These are phyloP conservation scores for Tricholoma hemisulphureum DNA, from an alignment of 768 basidiomycete species.

Conservation along the genomic window DNA sequence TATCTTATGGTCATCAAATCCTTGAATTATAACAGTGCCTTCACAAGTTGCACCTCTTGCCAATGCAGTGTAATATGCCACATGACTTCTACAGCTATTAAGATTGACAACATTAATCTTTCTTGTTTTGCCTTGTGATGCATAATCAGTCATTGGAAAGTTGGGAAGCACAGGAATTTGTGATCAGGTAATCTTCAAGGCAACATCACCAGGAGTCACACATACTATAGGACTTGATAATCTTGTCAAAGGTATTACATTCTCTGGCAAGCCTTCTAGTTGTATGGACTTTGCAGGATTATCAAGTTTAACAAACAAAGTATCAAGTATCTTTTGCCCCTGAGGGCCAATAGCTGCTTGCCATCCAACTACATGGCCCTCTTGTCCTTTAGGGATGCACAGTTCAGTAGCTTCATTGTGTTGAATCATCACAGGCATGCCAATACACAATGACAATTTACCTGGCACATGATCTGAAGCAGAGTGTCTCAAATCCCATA, in stretches of 20 bases:
- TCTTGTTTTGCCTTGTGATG: too few relatives aligned
- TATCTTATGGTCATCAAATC: too few relatives aligned
- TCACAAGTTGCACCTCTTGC: conserved; percentile 22
- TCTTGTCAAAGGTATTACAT: conserved; percentile 18
- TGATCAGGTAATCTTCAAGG: conserved; percentile 9
- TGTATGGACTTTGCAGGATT: conserved; percentile 15
- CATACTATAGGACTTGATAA: background rate
- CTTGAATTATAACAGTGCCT: conserved; percentile 14
- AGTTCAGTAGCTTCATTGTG: conserved; percentile 3
- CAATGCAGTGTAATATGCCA: conserved; percentile 29
- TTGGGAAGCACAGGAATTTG: conserved; percentile 15
- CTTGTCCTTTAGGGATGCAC: background rate
- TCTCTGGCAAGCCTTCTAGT: conserved; percentile 24
- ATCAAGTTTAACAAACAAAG: too few relatives aligned
- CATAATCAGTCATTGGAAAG: too few relatives aligned
- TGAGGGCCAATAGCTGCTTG: too few relatives aligned
- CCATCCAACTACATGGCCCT: too few relatives aligned
- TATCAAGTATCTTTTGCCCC: too few relatives aligned
- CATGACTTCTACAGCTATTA: conserved; percentile 12
- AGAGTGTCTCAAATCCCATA: too few relatives aligned
- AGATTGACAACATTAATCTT: too few relatives aligned
- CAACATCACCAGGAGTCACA: conserved; percentile 19
- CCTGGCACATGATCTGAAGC: too few relatives aligned
- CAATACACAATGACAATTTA: conserved; percentile 1
- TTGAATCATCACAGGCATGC: background rate